Evolutionary conservation across 192 early-diverging fungal genomes (phyloP).

Genomic region (Coemansia sp.): DNA sequence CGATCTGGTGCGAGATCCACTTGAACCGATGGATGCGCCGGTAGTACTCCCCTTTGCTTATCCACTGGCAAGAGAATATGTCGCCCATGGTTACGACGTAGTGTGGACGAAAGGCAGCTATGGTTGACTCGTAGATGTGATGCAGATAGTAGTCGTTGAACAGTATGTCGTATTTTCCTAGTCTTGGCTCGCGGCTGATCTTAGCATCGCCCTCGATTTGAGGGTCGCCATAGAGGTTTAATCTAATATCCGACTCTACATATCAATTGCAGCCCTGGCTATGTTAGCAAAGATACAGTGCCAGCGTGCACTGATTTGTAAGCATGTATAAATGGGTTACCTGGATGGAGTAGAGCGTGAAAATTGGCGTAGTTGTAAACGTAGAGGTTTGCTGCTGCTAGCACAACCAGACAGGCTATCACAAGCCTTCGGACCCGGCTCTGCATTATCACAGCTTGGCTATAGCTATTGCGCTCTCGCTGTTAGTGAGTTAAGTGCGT

Average conservation of each 20-base stretch:
- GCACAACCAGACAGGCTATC: constrained; percentile 15
- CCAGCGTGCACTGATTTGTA: background rate
- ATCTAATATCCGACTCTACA: constrained; percentile 45
- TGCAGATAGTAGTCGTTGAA: constrained; percentile 62
- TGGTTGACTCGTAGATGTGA: constrained; percentile 58
- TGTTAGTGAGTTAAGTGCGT: background rate
- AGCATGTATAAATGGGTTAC: constrained; percentile 8
- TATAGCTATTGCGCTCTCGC: background rate
- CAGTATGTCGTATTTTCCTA: constrained; percentile 55
- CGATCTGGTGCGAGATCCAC: constrained; percentile 55
- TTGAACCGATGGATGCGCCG: constrained; percentile 56
- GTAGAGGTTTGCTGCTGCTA: constrained; percentile 27
- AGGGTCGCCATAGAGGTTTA: constrained; percentile 64
- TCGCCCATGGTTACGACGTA: constrained; percentile 64
- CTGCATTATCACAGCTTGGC: background rate
- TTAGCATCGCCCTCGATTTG: constrained; percentile 70
- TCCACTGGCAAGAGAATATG: constrained; percentile 67
- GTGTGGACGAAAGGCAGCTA: constrained; percentile 46
- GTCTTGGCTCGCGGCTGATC: constrained; percentile 53
- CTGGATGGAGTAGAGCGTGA: constrained; percentile 10
- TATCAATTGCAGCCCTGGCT: background rate
- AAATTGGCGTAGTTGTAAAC: constrained; percentile 45
- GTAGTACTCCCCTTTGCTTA: constrained; percentile 56
- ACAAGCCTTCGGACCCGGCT: constrained; percentile 9
- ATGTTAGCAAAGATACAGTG: background rate